Evolutionary conservation across 2,329 filamentous ascomycete species (phyloP), one percentile per base, ranked within the genome.

Genomic region (Ascosphaera pollenicola): DNA sequence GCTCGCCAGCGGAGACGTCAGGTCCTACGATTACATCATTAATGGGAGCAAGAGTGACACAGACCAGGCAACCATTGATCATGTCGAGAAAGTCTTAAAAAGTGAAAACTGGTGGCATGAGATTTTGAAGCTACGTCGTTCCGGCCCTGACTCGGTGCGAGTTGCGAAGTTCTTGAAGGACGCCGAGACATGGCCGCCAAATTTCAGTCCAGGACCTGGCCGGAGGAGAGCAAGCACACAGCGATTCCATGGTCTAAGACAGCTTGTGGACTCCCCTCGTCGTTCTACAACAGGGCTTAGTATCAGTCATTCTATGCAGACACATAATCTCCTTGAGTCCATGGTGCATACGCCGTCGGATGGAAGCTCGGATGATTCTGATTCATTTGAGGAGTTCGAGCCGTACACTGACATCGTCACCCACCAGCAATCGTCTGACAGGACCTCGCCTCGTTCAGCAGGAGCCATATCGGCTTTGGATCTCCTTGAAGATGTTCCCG

Each of bases 91-190:
- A 17, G 66, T 73, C 3, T 58, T 92, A 11, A 68, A 69, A 45
- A 69, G 74, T 8, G 77, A 89, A 48, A 70, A 76, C 24, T 92
- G 83, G 83, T 92, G 83, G 83, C 67, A 75, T 37, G 76, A 85
- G 34, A 60, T 89, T 3, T 73, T 36, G 11, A 18, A 36, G 4
- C n/a, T 36, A n/a, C 35, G 35, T 4, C 35, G 19, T 4, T 19
- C 35, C 11, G 17, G 35, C 17, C 17, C 35, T 19, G 17, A 36
- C 10, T 24, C 35, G 6, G 11, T 24, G 35, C 35, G 18, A 32
- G 39, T 45, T 18, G 45, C 44, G 17, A 45, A 46, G 17, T 44
- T 66, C 13, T 54, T 67, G 2, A 54, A 58, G 36, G 52, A 54
- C 24, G 51, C 59, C 16, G 53, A 57, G 10, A 60, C 53, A 24